Base-by-base conservation (phyloP, 768 basidiomycete genomes). In the Trametes meyenii region DNA sequence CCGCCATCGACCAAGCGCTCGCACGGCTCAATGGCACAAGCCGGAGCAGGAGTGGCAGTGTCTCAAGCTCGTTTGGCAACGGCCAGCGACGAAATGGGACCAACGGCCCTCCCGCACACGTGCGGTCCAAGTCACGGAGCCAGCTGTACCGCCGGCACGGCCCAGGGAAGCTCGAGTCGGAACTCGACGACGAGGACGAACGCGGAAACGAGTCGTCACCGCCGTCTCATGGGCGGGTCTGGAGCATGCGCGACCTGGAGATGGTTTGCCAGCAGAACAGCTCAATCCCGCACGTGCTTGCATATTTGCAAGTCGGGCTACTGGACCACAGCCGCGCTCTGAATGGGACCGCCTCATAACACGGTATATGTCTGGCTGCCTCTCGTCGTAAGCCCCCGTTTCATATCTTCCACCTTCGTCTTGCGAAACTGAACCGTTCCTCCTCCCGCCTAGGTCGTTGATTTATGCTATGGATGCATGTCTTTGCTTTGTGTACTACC, bases 261-360 rank as follows among this genome's bases (percentile, higher is more conserved):
- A 74, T 89, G 68, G 84, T 91, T 35, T 96, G 94, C 71, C 85
- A 87, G 66, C 95, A 97, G 73, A 98, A 97, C 68, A 94, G 94
- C 70, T 81, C 90, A 14, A 85, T 98, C 39, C 83, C 91, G 3
- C 77, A 85, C 36, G 84, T 95, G 56, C 79, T 96, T 48, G 83
- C 86, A 52, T 80, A 82, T 63, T 72, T 91, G 48, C 83, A 85
- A 69, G 80, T 82, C 13, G 80, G 79, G 13, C 58, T 58, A 10
- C 29, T n/a, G 24, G 63, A 58, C 33, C 52, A 35, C 21, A 52
- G 26, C 11, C 57, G 42, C 33, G 49, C 17, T 26, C 46, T 53
- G 52, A 59, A 63, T 19, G 62, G 57, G 33, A 55, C 50, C 33
- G 56, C 52, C 10, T 51, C 62, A 40, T 63, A 48, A 63, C 54